phyloP scores from a whole-genome alignment of 163 green algal genomes.

The Scenedesmus sp. region DNA sequence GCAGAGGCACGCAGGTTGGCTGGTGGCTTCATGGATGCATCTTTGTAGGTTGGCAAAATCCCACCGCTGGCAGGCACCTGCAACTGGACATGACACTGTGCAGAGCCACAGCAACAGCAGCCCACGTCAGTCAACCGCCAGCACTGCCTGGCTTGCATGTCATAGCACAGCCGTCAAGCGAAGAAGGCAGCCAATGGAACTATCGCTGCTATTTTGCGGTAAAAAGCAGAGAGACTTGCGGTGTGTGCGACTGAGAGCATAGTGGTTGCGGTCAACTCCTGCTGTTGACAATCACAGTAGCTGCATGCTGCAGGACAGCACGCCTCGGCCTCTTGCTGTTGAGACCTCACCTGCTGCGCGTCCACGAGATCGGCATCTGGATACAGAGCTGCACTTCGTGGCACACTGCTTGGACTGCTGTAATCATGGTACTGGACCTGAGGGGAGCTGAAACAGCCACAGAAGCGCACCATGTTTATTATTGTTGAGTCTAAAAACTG shows the following conservation, averaged over 20 bases:
- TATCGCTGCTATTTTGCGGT: background rate
- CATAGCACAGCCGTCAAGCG: background rate
- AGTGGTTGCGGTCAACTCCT: background rate
- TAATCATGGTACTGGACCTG: background rate
- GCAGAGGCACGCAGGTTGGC: background rate
- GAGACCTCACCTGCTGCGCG: background rate
- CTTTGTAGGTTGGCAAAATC: background rate
- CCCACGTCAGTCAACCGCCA: background rate
- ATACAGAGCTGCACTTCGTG: background rate
- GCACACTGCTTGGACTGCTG: background rate
- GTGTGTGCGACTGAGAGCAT: background rate
- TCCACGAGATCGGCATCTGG: background rate
- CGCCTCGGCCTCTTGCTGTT: background rate
- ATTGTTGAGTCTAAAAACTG: background rate
- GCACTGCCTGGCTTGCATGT: background rate
- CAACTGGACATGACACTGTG: background rate
- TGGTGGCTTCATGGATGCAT: background rate
- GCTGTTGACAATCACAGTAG: background rate
- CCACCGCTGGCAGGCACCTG: background rate
- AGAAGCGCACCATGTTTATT: background rate
- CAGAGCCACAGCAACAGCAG: background rate
- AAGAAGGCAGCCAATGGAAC: no score
- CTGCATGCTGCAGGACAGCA: background rate
- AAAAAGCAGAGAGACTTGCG: background rate
- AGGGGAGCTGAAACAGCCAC: background rate